Evolutionary conservation across 345 rosid species (phyloP).

Genomic region (Lumnitzera littorea): DNA sequence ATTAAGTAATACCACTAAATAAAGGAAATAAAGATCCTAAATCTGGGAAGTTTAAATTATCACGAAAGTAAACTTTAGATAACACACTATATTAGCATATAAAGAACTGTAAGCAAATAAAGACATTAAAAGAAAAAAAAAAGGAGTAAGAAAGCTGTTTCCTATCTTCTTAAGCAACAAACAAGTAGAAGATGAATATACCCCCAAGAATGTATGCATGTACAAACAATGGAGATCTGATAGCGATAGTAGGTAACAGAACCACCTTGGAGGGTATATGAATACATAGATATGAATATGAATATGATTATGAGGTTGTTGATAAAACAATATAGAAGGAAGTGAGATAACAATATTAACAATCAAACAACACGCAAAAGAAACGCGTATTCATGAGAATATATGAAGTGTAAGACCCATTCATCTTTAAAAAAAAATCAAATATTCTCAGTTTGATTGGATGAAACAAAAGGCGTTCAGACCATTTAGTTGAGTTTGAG

Average conservation of each 20-base stretch:
- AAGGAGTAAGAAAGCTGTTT: neutral
- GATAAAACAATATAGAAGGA: conserved; percentile 5
- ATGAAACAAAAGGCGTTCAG: no score
- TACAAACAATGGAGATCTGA: conserved; percentile 44
- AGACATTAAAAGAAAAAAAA: no score
- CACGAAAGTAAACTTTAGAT: no score
- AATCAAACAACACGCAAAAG: conserved; percentile 22
- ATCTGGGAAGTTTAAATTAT: no score
- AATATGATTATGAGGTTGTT: neutral
- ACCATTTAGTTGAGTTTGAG: no score
- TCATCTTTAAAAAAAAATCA: conserved; percentile 13
- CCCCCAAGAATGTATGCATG: conserved; percentile 42
- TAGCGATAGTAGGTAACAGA: conserved; percentile 17
- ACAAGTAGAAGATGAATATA: conserved; percentile 5
- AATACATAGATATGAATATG: no score
- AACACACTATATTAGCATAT: no score
- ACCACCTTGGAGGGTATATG: neutral
- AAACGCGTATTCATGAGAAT: conserved; percentile 57
- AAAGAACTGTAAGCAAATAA: no score
- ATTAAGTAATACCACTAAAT: no score
- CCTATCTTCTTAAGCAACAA: conserved; percentile 6
- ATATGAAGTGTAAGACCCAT: conserved; percentile 47
- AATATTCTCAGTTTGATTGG: neutral
- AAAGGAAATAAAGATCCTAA: no score
- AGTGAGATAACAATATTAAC: conserved; percentile 1